Percentiles rank a stretch among this genome's conserved stretches.
Evolutionary conservation across 495 filamentous ascomycete species (phyloP).

Genomic region (Neurospora africana): DNA sequence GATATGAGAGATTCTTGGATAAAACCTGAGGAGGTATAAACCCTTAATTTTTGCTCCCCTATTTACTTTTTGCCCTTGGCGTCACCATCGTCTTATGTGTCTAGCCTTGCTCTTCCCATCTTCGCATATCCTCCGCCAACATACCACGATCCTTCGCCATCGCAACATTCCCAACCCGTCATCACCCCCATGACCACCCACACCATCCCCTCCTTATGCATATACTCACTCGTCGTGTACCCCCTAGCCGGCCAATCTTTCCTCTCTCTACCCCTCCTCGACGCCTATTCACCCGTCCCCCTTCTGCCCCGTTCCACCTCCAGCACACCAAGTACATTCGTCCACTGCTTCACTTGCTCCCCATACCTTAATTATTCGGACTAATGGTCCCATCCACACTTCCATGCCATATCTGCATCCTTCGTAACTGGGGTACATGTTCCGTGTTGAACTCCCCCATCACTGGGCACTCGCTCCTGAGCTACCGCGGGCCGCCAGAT

Average conservation of each 20-base stretch:
- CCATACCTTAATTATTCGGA: constrained; percentile 37
- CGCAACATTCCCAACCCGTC: no score
- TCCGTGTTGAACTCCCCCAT: constrained; percentile 33
- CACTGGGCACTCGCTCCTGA: constrained; percentile 27
- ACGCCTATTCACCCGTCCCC: not conserved
- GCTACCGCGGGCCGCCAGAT: constrained; percentile 31
- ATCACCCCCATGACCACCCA: no score
- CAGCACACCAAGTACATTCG: constrained; percentile 33
- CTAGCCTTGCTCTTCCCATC: not conserved
- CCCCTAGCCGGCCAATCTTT: constrained; percentile 26
- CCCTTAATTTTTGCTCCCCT: not conserved
- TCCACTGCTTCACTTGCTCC: constrained; percentile 44
- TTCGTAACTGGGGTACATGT: constrained; percentile 37
- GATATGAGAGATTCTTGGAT: not conserved
- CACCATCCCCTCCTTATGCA: constrained; percentile 6
- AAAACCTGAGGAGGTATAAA: not conserved
- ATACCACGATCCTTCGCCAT: not conserved
- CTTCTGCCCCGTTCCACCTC: no score
- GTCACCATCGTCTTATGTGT: not conserved
- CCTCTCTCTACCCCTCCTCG: constrained; percentile 20
- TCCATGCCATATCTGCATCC: constrained; percentile 49
- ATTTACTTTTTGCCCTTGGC: not conserved
- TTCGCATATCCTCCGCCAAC: not conserved
- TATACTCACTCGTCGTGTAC: constrained; percentile 29
- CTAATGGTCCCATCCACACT: constrained; percentile 34